A percentile compares a stretch with the other conserved stretches of the same genome.
Conservation (phyloP, 176 grass and related monocot species). For the Zoysia pacifica region DNA sequence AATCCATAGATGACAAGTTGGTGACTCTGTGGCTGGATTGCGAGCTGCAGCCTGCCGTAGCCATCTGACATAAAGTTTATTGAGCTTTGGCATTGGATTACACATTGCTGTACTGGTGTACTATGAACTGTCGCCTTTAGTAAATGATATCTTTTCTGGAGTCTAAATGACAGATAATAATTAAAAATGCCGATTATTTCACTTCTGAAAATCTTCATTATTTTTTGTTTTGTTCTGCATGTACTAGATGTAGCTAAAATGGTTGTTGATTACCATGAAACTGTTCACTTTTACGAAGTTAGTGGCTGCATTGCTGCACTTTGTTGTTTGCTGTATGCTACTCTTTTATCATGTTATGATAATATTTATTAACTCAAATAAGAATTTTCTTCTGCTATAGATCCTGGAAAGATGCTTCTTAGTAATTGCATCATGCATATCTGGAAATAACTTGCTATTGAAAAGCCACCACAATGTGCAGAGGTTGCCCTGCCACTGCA, state of each 20-base stretch:
- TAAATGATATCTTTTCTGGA: conserved; percentile 5
- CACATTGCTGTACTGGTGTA: conserved; percentile 1
- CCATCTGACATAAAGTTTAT: background rate
- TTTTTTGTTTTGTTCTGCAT: conserved; percentile 6
- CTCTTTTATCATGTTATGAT: background rate
- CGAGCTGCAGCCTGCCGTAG: background rate
- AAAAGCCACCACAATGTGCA: background rate
- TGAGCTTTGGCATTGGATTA: conserved; percentile 2
- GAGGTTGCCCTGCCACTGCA: background rate
- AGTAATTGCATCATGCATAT: background rate
- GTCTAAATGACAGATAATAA: background rate
- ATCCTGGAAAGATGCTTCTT: background rate
- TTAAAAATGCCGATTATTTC: background rate
- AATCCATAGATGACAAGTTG: conserved; percentile 3
- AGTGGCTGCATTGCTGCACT: background rate
- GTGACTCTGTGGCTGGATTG: background rate
- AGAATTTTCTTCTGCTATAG: background rate
- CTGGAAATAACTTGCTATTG: background rate
- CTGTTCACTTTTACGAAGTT: background rate
- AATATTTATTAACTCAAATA: background rate
- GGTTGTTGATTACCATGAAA: background rate
- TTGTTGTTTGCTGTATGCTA: background rate
- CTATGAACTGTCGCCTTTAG: background rate
- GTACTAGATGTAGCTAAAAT: background rate
- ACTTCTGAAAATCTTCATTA: background rate